These are phyloP conservation scores for Capronia coronata DNA, from an alignment of 2,329 filamentous ascomycete species.

Conservation along the genomic window DNA sequence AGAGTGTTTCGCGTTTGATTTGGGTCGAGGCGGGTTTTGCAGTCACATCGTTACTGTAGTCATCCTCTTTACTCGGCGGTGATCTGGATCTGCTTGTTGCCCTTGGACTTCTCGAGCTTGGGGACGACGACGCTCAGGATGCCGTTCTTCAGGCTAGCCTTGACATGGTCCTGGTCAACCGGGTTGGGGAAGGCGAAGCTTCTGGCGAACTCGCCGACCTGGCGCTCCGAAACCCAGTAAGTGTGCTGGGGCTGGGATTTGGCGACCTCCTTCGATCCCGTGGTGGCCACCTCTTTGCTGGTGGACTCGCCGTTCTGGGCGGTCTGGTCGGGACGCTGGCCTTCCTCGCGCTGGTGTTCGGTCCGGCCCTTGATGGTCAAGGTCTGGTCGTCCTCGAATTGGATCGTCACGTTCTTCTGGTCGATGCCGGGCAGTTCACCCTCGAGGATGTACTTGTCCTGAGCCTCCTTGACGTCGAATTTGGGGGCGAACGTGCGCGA, in stretches of 20 bases:
- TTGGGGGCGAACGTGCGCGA: constrained; percentile 36
- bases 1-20: too few species aligned
- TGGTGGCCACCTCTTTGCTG: constrained; percentile 28
- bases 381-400: constrained; percentile 44
- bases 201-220: constrained; percentile 54
- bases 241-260: constrained; percentile 35
- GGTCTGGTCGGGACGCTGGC: constrained; percentile 1
- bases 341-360: constrained; percentile 34
- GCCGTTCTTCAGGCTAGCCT: constrained; percentile 56
- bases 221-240: constrained; percentile 57
- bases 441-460: constrained; percentile 42
- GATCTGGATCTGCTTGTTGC: constrained; percentile 18
- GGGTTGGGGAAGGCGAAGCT: constrained; percentile 53
- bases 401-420: constrained; percentile 42
- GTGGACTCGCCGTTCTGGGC: constrained; percentile 14
- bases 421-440: constrained; percentile 46
- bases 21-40: background rate
- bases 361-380: constrained; percentile 41
- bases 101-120: constrained; percentile 43
- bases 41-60: background rate
- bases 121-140: constrained; percentile 53
- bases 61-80: constrained; percentile 8
- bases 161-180: constrained; percentile 55
- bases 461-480: constrained; percentile 44
- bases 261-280: constrained; percentile 28